Evolutionary conservation across 2,329 filamentous ascomycete genomes (phyloP).

Genomic region (Lachnellula occidentalis): DNA sequence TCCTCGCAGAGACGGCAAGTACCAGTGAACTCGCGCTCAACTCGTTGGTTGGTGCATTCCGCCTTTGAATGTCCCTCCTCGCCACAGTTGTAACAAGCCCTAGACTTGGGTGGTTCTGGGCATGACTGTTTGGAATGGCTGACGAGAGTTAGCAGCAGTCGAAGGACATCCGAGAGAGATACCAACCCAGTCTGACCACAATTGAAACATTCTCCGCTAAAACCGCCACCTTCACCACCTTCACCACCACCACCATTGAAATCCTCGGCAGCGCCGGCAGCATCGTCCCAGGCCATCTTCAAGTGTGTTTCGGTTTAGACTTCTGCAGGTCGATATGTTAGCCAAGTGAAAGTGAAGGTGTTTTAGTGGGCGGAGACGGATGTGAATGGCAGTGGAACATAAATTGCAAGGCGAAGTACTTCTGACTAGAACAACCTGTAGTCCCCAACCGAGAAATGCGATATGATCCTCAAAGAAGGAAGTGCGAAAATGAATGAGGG

Average conservation of each 20-base stretch:
- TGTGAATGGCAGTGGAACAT: not conserved
- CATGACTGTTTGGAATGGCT: constrained; percentile 20
- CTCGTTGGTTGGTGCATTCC: constrained; percentile 53
- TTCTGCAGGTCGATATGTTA: not conserved
- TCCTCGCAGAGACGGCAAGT: constrained; percentile 53
- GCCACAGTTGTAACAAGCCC: constrained; percentile 50
- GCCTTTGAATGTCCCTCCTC: constrained; percentile 58
- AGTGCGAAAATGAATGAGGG: not conserved
- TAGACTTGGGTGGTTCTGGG: constrained; percentile 19
- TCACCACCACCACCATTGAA: constrained; percentile 7
- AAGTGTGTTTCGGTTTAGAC: not conserved
- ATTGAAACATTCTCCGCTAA: constrained; percentile 51
- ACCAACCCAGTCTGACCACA: constrained; percentile 49
- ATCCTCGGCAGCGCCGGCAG: constrained; percentile 4
- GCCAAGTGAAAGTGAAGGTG: not conserved
- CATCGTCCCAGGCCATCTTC: constrained; percentile 27
- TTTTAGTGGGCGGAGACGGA: not conserved
- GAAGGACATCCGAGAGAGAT: not conserved
- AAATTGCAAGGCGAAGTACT: not conserved
- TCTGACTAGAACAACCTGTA: not conserved
- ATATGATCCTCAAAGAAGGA: not conserved
- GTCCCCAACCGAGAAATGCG: not conserved
- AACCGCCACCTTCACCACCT: constrained; percentile 21
- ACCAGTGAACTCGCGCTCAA: constrained; percentile 44
- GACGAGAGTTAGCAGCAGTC: not conserved